Base-by-base conservation (phyloP, 805 yeast genomes). In the Yarrowia sp. region DNA sequence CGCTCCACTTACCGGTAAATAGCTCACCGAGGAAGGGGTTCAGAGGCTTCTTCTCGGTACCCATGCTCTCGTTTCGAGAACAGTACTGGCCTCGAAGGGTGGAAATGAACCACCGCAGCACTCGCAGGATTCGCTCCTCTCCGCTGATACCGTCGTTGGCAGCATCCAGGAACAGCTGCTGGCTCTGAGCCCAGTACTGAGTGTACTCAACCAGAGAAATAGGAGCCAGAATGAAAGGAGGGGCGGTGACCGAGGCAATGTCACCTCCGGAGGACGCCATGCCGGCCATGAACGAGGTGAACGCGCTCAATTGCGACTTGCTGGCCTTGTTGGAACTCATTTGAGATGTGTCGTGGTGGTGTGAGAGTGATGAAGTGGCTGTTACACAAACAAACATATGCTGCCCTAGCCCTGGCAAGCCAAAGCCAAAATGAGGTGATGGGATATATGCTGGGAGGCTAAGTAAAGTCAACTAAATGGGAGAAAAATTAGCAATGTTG, bases 21-120 rank as follows among this genome's bases (percentile, higher is more conserved):
- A 92, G 80, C 79, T 95, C 99, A 65, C 99, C 99, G 69, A 95
- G 79, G 73, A 95, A 93, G 50, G 99, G 99, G 75, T 95, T 95
- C 75, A 95, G 80, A 8, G 99, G 98, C 78, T 95, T 95, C 83
- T 95, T 95, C 78, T 95, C 99, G 45, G 90, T 82, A n/a, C 98
- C 98, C 83, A 89, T 83, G 64, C 86, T 83, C 78, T 93, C 98
- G 75, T 86, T 90, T 74, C 99, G 84, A 22, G 96, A 88, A 74
- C 96, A 89, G 76, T 93, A 95, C 78, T 95, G 98, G 31, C 96
- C 90, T 74, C 93, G 85, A 70, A 95, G 81, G 18, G 98, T 92
- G 31, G 96, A 87, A 65, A 93, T 86, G 71, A 92, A 93, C 97
- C 98, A 92, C 75, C 82, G 86, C 58, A 92, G 84, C 36, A 95